These are phyloP conservation scores for Elongisporangium undulatum DNA, from an alignment of 352 stramenopile species.

Conservation along the genomic window DNA sequence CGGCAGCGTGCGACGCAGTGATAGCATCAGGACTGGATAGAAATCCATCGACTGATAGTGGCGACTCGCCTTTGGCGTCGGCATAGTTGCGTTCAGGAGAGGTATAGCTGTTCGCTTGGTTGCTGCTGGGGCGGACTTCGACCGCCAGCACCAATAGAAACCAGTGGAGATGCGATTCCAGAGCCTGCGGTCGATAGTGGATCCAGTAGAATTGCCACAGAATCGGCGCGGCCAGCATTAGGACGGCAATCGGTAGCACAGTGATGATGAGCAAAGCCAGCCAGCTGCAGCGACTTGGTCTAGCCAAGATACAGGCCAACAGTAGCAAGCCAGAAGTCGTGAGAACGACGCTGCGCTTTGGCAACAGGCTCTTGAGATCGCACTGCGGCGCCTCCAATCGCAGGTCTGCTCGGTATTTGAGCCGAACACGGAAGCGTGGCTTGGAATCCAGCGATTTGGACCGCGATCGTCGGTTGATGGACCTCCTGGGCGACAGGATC, in stretches of 20 bases:
- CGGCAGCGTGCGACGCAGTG: conserved; percentile 1
- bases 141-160: conserved; percentile 27
- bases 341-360: neutral
- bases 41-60: neutral
- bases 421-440: neutral
- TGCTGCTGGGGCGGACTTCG: conserved; percentile 12
- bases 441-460: neutral
- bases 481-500: neutral
- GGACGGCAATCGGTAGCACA: neutral
- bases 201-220: conserved; percentile 23
- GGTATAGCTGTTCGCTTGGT: neutral
- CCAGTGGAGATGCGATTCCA: conserved; percentile 32
- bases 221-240: conserved; percentile 13
- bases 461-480: neutral
- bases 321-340: neutral
- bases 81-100: neutral
- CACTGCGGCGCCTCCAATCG: neutral
- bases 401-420: neutral
- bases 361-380: neutral
- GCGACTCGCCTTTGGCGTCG: neutral
- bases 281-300: neutral
- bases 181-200: conserved; percentile 9
- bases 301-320: neutral
- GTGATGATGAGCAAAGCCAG: neutral
- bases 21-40: neutral